Conservation (phyloP, 768 basidiomycete species). For the Erythrobasidium yunnanense region DNA sequence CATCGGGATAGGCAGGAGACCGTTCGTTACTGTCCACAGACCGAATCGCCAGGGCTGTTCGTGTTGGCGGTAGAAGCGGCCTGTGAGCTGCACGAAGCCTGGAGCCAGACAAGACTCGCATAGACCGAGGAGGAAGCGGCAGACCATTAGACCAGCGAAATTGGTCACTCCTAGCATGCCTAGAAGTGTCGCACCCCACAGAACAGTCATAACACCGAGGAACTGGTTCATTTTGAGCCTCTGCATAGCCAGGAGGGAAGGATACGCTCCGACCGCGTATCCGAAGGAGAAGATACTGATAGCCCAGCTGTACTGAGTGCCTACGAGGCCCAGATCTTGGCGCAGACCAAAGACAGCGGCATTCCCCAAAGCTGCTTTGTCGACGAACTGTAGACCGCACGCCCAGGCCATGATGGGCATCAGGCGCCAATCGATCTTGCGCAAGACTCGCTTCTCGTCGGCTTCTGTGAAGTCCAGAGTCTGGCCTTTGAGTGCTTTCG, state of each 20-base stretch:
- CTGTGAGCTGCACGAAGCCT: not conserved
- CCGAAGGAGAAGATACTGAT: slow-evolving; percentile 27
- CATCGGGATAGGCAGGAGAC: slow-evolving; percentile 1
- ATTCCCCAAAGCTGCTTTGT: slow-evolving; percentile 9
- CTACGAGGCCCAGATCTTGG: slow-evolving; percentile 25
- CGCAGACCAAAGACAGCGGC: slow-evolving; percentile 31
- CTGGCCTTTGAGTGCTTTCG: not conserved
- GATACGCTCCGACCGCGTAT: slow-evolving; percentile 22
- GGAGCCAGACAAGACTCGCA: not conserved
- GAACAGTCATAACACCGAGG: slow-evolving; percentile 6
- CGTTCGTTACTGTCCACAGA: slow-evolving; percentile 5
- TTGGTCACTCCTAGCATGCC: slow-evolving; percentile 14
- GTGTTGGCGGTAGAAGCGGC: not conserved
- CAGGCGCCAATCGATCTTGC: slow-evolving; percentile 3
- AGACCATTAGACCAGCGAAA: slow-evolving; percentile 23
- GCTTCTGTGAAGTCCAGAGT: not conserved
- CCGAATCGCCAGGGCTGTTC: slow-evolving; percentile 11
- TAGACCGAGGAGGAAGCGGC: slow-evolving; percentile 20
- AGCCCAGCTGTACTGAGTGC: slow-evolving; percentile 26
- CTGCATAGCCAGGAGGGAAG: not conserved
- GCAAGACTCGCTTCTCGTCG: not conserved
- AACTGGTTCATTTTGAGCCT: not conserved
- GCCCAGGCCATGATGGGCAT: slow-evolving; percentile 8
- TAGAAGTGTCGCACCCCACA: slow-evolving; percentile 29
- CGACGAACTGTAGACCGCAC: slow-evolving; percentile 4